Percentiles rank a stretch among this genome's conserved stretches.
Evolutionary conservation across 2,329 filamentous ascomycete genomes (phyloP).

Genomic region (Alternaria dauci): DNA sequence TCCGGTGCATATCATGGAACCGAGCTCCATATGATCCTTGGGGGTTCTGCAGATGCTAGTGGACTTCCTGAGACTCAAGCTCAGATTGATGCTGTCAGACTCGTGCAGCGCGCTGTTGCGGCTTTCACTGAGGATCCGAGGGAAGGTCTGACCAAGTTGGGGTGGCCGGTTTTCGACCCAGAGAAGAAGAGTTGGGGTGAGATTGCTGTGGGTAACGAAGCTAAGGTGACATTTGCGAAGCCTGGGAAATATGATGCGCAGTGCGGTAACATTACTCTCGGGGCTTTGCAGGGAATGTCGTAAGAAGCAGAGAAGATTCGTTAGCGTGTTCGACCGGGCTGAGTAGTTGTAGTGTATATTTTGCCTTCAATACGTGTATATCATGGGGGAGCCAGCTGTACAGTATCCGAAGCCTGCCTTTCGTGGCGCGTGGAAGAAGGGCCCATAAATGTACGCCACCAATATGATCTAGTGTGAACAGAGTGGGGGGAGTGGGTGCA

Average conservation of each 20-base stretch:
- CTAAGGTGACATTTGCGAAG: conserved; percentile 16
- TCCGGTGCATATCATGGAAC: conserved; percentile 35
- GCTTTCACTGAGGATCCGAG: conserved; percentile 28
- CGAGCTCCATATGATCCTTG: conserved; percentile 36
- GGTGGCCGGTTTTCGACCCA: conserved; percentile 26
- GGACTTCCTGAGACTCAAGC: conserved; percentile 17
- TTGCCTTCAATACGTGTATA: neutral
- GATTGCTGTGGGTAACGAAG: conserved; percentile 19
- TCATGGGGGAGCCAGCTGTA: no score
- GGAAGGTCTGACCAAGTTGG: conserved; percentile 20
- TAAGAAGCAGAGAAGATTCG: neutral
- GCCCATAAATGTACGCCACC: no score
- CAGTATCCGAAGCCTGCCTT: no score
- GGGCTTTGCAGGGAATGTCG: conserved; percentile 17
- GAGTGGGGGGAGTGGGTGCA: no score
- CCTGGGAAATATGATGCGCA: conserved; percentile 17
- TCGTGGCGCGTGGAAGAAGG: no score
- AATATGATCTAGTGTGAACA: no score
- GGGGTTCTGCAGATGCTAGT: conserved; percentile 27
- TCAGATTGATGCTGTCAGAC: conserved; percentile 21
- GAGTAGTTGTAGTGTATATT: neutral
- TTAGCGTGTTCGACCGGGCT: neutral
- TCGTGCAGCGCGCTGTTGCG: conserved; percentile 30
- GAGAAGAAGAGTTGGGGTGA: conserved; percentile 18
- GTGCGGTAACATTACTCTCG: conserved; percentile 14